These are phyloP conservation scores for Copromyces sp. DNA, from an alignment of 495 filamentous ascomycete genomes.

Conservation along the genomic window DNA sequence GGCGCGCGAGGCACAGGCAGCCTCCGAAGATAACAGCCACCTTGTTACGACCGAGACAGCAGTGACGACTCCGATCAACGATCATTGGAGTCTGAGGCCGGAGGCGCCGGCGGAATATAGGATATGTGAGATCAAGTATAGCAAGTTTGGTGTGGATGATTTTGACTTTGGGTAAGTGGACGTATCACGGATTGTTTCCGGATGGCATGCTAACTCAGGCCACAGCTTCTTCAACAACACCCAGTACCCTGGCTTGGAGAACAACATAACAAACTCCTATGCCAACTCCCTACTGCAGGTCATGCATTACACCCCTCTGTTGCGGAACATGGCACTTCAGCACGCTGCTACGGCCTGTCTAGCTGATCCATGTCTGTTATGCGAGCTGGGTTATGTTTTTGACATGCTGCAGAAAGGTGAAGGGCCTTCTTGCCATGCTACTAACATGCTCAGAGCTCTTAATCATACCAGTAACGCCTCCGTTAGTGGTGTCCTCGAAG, in stretches of 20 bases:
- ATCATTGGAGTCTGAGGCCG: conserved; percentile 49
- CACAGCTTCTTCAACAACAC: conserved; percentile 86
- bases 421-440: conserved; percentile 91
- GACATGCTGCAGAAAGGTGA: conserved; percentile 97
- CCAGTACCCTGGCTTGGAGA: conserved; percentile 80
- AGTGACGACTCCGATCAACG: conserved; percentile 49
- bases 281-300: conserved; percentile 89
- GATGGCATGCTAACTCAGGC: conserved; percentile 1
- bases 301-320: conserved; percentile 75
- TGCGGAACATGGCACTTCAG: conserved; percentile 83
- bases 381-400: conserved; percentile 90
- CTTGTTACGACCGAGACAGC: conserved; percentile 48
- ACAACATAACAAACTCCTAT: conserved; percentile 92
- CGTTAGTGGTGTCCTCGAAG: conserved; percentile 63
- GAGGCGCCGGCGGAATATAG: conserved; percentile 80
- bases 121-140: conserved; percentile 93
- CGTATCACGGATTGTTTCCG: neutral
- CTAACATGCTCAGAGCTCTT: conserved; percentile 85
- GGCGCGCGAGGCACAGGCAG: conserved; percentile 53
- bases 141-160: conserved; percentile 92
- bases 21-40: conserved; percentile 34
- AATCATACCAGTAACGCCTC: conserved; percentile 59
- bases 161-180: conserved; percentile 80
- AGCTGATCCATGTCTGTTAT: conserved; percentile 73
- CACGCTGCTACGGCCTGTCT: conserved; percentile 80